A percentile compares a stretch with the other conserved stretches of the same genome.
Evolutionary conservation across 352 stramenopile genomes (phyloP).

Genomic region (Globisporangium sylvaticum): DNA sequence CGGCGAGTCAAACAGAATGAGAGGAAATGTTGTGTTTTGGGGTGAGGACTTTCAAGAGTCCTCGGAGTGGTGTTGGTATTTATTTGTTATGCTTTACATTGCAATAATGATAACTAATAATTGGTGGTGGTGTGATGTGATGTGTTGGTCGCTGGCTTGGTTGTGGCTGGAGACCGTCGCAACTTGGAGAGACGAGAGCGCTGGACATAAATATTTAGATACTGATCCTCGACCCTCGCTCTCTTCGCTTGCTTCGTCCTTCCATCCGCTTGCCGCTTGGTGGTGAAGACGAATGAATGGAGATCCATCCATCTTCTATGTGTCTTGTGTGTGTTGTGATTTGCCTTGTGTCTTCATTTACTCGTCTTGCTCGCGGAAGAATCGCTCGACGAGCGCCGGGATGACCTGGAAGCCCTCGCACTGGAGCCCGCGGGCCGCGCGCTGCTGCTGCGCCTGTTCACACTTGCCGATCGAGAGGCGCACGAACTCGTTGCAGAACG

Average conservation of each 20-base stretch:
- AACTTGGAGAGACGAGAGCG: neutral
- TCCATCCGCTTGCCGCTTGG: neutral
- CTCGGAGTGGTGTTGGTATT: neutral
- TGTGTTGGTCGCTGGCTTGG: neutral
- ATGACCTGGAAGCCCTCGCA: slow-evolving; percentile 35
- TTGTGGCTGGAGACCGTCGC: neutral
- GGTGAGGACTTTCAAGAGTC: neutral
- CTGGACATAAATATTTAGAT: neutral
- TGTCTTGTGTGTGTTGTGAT: neutral
- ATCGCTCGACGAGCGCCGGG: slow-evolving; percentile 40
- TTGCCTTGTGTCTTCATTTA: neutral
- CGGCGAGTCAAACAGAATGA: neutral
- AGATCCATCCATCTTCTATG: neutral
- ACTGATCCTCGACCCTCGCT: neutral
- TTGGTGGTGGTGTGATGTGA: neutral
- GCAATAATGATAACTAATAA: slow-evolving; percentile 5
- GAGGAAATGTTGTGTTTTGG: neutral
- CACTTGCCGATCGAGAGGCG: slow-evolving; percentile 21
- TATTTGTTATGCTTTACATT: neutral
- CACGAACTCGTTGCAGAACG: slow-evolving; percentile 10
- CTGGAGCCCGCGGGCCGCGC: slow-evolving; percentile 19
- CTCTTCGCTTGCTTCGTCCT: neutral
- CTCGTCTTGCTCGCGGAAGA: slow-evolving; percentile 29
- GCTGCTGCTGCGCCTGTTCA: slow-evolving; percentile 12
- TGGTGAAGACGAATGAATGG: neutral